Base-by-base conservation (phyloP, 179 eudicot species). In the Silene coronaria region DNA sequence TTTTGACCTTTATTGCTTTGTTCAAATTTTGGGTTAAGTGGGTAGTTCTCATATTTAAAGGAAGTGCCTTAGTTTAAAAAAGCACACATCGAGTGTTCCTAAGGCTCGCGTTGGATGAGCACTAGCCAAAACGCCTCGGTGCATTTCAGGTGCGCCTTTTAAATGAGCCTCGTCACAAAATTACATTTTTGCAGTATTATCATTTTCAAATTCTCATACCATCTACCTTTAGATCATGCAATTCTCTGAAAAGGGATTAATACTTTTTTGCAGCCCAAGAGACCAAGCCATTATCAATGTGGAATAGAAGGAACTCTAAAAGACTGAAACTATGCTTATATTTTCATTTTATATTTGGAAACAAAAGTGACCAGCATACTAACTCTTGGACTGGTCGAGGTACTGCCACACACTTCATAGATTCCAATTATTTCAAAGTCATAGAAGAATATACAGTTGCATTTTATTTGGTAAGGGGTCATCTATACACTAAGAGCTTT, bases 391-490 rank as follows among this genome's bases (percentile, higher is more conserved):
- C 22, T 24, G 38, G 21, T 42, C 61, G 23, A 21, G 3, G 12
- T 16, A 70, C 8, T 16, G 73, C 73, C 61, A 70, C 61, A 70
- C 38, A 3, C 14, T 70, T 70, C 24, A 24, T 16, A 26, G 22
- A 9, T 70, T 27, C 59, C 45, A 27, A 26, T 26, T 51, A 38
- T 70, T 57, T 27, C 71, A 62, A 70, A 42, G 5, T 74, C 70
- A 66, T 7, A 10, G 24, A 66, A 66, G 46, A n/a, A 66, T 32
- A 66, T 16, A 17, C 5, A 9, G 45, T 59, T 13, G 45, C 34
- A 28, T n/a, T 73, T 16, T 13, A 21, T 55, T 55, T 16, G 67
- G 19, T 17, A 28, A 46, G 32, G 45, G 3, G 67, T 42, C 21
- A 51, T 7, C 38, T 61, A 28, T 30, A 61, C 53, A 23, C 30